A percentile compares a stretch with the other conserved stretches of the same genome.
phyloP scores from a whole-genome alignment of 2,329 filamentous ascomycete genomes.

The Diplocarpon mali region DNA sequence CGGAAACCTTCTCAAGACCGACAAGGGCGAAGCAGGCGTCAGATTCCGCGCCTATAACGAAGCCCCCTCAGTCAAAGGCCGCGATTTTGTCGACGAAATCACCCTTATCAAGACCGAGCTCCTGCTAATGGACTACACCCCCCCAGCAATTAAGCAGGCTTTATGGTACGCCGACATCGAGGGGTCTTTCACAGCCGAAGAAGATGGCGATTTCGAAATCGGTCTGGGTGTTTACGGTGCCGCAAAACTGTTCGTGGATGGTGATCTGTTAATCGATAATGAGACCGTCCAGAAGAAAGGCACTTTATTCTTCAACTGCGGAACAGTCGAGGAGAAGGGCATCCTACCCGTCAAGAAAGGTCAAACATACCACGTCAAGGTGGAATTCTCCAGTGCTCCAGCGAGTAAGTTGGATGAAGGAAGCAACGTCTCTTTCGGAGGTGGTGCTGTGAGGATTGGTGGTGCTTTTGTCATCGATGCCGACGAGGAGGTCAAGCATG shows the following conservation, averaged over 20 bases:
- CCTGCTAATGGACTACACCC: constrained; percentile 42
- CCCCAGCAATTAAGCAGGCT: constrained; percentile 26
- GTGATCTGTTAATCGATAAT: constrained; percentile 28
- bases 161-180: constrained; percentile 33
- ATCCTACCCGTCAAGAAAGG: constrained; percentile 23
- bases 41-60: constrained; percentile 46
- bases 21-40: constrained; percentile 44
- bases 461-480: constrained; percentile 46
- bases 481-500: constrained; percentile 50
- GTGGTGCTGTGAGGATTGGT: constrained; percentile 52
- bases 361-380: constrained; percentile 24
- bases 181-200: constrained; percentile 24
- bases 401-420: constrained; percentile 43
- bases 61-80: constrained; percentile 35
- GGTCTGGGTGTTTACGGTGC: constrained; percentile 27
- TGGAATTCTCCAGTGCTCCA: constrained; percentile 43
- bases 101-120: constrained; percentile 33
- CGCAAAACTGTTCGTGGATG: constrained; percentile 29
- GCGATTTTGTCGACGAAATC: constrained; percentile 41
- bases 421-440: constrained; percentile 39
- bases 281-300: constrained; percentile 26
- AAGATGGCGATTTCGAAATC: constrained; percentile 26
- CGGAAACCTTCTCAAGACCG: constrained; percentile 39
- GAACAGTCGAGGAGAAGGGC: constrained; percentile 27
- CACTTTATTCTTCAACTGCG: constrained; percentile 26